Conservation (phyloP, 345 rosid genomes). For the Brassica nigra region DNA sequence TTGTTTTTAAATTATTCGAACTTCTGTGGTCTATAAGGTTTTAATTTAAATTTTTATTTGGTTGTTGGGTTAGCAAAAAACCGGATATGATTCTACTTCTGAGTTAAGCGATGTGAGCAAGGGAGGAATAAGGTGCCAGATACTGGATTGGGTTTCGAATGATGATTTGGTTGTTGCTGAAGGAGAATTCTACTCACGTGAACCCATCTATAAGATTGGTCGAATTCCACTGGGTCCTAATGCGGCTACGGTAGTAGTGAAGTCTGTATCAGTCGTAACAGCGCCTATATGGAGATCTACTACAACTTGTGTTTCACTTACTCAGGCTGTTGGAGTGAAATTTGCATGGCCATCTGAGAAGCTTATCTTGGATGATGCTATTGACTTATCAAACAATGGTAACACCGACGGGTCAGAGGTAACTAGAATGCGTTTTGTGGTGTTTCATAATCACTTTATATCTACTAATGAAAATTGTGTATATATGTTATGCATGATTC, state of each 20-base stretch:
- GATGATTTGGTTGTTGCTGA: not conserved
- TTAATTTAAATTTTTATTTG: not conserved
- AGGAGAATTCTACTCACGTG: not conserved
- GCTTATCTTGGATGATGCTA: not conserved
- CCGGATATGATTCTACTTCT: not conserved
- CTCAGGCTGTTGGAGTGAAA: not conserved
- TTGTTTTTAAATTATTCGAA: not conserved
- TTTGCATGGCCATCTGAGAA: not conserved
- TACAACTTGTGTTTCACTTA: not conserved
- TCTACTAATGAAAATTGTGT: not conserved
- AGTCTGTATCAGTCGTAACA: not conserved
- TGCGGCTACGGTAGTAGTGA: not conserved
- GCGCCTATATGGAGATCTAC: not conserved
- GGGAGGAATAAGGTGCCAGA: not conserved
- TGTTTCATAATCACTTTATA: not conserved
- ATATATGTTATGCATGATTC: not conserved
- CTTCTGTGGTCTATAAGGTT: not conserved
- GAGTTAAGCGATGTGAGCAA: not conserved
- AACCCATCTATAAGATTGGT: too few relatives aligned
- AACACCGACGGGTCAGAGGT: not conserved
- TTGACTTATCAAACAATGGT: not conserved
- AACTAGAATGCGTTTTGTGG: not conserved
- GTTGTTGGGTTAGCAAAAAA: not conserved
- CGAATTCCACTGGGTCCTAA: not conserved
- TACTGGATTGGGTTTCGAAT: not conserved